Evolutionary conservation across 805 yeast species (phyloP).

Genomic region (Schizosaccharomyces pombe): ASM294v3 CU329670.1:481001-481500

Average conservation of each 20-base stretch:
- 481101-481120: constrained; percentile 4
- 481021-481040: constrained; percentile 6
- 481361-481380: neutral
- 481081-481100: constrained; percentile 5
- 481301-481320: constrained; percentile 17
- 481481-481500: neutral
- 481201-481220: neutral
- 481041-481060: neutral
- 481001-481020: neutral
- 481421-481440: neutral
- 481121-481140: neutral
- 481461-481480: neutral
- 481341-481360: constrained; percentile 8
- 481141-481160: neutral
- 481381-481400: neutral
- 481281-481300: constrained; percentile 14
- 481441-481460: neutral
- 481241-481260: constrained; percentile 12
- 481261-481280: constrained; percentile 17
- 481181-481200: neutral
- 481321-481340: constrained; percentile 17
- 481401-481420: neutral
- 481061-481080: constrained; percentile 1
- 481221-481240: constrained; percentile 7
- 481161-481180: neutral